These are phyloP conservation scores for Sequoiadendron giganteum DNA, from an alignment of 75 land plant genomes.

Conservation along the genomic window DNA sequence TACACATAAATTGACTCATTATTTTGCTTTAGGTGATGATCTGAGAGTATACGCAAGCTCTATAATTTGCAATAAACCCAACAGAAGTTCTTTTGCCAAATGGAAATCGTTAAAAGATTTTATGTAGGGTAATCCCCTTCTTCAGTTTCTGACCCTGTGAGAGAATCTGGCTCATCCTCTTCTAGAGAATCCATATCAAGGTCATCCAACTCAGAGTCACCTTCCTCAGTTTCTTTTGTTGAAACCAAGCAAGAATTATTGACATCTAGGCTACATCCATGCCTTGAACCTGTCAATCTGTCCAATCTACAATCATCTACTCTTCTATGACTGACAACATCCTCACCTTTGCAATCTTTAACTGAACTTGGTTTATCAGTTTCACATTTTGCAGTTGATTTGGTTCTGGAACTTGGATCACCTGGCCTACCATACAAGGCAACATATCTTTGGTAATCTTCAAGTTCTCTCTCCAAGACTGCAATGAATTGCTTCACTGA, in stretches of 20 bases:
- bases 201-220: slow-evolving; percentile 3
- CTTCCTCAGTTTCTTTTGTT: neutral
- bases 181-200: neutral
- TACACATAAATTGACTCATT: neutral
- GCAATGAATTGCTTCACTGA: slow-evolving; percentile 52
- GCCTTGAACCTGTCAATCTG: neutral
- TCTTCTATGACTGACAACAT: neutral
- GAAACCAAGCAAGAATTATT: slow-evolving; percentile 7
- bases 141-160: slow-evolving; percentile 1
- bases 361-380: neutral
- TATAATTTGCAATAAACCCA: neutral
- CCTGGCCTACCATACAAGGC: slow-evolving; percentile 31
- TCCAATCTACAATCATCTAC: neutral
- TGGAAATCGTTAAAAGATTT: neutral
- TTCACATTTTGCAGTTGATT: neutral
- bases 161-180: neutral
- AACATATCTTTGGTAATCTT: slow-evolving; percentile 45
- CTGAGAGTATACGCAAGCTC: neutral
- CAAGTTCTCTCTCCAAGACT: slow-evolving; percentile 60
- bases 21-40: neutral
- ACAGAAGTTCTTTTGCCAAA: neutral
- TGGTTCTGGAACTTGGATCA: neutral
- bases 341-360: neutral
- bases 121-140: neutral
- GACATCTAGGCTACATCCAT: neutral